These are phyloP conservation scores for Cladosporium sp. DNA, from an alignment of 2,329 filamentous ascomycete genomes.

Conservation along the genomic window DNA sequence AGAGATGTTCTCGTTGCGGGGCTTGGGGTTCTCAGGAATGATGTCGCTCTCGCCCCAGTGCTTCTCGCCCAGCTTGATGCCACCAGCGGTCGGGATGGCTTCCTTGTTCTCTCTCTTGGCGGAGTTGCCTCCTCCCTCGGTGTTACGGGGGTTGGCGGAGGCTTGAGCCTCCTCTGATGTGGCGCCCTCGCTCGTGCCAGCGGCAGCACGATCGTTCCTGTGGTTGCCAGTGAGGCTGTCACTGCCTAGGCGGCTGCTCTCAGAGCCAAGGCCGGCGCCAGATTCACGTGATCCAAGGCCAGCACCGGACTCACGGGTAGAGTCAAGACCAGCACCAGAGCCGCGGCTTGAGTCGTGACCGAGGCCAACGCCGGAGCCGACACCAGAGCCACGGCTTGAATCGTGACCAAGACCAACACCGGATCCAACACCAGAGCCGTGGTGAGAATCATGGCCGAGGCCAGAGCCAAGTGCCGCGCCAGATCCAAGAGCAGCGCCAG, in stretches of 20 bases:
- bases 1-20: slow-evolving; percentile 21
- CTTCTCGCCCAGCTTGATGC: slow-evolving; percentile 34
- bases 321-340: not conserved
- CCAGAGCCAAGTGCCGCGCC: not conserved
- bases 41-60: slow-evolving; percentile 39
- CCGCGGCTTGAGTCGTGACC: not conserved
- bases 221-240: not conserved
- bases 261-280: slow-evolving; percentile 2
- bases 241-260: not conserved
- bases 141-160: not conserved
- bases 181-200: not conserved
- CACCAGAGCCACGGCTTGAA: not conserved
- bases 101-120: slow-evolving; percentile 28
- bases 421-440: slow-evolving; percentile 7
- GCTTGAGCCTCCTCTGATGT: not conserved
- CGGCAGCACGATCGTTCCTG: not conserved
- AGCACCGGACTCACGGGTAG: not conserved
- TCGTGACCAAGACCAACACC: not conserved
- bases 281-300: not conserved
- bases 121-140: not conserved
- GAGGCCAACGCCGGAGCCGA: not conserved
- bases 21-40: slow-evolving; percentile 32
- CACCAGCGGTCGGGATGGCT: slow-evolving; percentile 37
- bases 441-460: slow-evolving; percentile 1
- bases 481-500: not conserved